Evolutionary conservation across 2,329 filamentous ascomycete species (phyloP).

Genomic region (Talaromyces sp.): DNA sequence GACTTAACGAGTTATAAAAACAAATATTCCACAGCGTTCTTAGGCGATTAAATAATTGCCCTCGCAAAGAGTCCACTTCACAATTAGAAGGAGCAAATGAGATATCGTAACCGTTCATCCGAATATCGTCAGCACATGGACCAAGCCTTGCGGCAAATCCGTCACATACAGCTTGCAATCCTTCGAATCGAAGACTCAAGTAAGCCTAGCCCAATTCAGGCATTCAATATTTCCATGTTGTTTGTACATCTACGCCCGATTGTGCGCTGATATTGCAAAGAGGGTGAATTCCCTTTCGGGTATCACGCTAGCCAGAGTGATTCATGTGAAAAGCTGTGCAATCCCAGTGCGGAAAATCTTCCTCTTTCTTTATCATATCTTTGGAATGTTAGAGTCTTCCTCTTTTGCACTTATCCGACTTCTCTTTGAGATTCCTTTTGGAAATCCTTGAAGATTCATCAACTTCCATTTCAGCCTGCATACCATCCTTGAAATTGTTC

Average conservation of each 20-base stretch:
- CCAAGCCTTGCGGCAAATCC: background rate
- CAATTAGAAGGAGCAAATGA: background rate
- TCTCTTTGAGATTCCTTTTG: background rate
- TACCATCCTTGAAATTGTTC: background rate
- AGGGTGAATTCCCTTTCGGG: constrained; percentile 3
- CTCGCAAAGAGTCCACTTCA: too few relatives aligned
- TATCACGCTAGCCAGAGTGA: constrained; percentile 2
- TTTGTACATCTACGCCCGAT: background rate
- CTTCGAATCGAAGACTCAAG: background rate
- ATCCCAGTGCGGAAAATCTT: background rate
- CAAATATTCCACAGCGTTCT: background rate
- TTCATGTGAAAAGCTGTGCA: background rate
- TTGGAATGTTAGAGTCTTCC: background rate
- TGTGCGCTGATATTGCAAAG: background rate
- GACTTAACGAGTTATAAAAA: background rate
- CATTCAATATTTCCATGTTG: background rate
- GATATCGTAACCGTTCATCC: background rate
- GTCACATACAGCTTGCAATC: background rate
- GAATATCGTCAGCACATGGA: background rate
- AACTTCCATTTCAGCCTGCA: background rate
- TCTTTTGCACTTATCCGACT: background rate
- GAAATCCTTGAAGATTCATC: background rate
- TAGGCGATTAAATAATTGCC: background rate
- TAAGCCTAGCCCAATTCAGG: too few relatives aligned
- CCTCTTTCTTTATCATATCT: background rate